phyloP scores from a whole-genome alignment of 2,329 filamentous ascomycete genomes.

The Cucurbitaria berberidis region DNA sequence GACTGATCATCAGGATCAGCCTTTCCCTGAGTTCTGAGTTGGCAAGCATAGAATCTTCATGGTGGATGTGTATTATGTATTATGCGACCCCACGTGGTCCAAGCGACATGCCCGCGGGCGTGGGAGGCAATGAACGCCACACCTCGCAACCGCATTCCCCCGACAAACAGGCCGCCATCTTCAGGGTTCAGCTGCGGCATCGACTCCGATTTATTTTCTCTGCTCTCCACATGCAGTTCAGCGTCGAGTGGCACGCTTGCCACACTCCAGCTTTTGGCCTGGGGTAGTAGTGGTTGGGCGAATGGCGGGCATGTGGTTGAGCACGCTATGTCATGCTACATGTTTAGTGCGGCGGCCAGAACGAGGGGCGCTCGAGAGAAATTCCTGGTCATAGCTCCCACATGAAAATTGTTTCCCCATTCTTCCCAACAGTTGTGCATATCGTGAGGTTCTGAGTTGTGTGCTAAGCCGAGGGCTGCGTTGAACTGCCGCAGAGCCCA shows the following conservation, averaged over 20 bases:
- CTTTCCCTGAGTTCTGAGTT: too few relatives aligned
- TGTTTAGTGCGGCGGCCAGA: constrained; percentile 25
- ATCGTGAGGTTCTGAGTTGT: constrained; percentile 19
- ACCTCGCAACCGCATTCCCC: neutral
- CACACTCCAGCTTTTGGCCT: constrained; percentile 20
- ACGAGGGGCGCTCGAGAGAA: constrained; percentile 27
- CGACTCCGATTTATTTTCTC: neutral
- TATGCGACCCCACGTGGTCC: constrained; percentile 25
- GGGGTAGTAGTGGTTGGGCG: constrained; percentile 33
- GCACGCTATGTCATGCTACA: constrained; percentile 19
- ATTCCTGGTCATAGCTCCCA: constrained; percentile 30
- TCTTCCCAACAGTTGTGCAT: constrained; percentile 43
- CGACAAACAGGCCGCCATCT: neutral
- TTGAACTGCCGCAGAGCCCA: constrained; percentile 5
- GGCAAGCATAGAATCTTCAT: too few relatives aligned
- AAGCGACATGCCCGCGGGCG: constrained; percentile 11
- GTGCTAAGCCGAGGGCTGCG: neutral
- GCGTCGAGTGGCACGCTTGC: constrained; percentile 17
- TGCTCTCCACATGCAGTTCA: constrained; percentile 6
- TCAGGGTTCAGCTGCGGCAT: neutral
- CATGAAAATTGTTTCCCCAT: constrained; percentile 21
- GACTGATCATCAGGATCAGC: too few relatives aligned
- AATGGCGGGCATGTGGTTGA: constrained; percentile 19
- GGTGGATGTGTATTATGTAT: too few relatives aligned
- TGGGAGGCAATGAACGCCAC: constrained; percentile 3